Base-by-base conservation (phyloP, 495 filamentous ascomycete genomes). In the Parathielavia appendiculata region DNA sequence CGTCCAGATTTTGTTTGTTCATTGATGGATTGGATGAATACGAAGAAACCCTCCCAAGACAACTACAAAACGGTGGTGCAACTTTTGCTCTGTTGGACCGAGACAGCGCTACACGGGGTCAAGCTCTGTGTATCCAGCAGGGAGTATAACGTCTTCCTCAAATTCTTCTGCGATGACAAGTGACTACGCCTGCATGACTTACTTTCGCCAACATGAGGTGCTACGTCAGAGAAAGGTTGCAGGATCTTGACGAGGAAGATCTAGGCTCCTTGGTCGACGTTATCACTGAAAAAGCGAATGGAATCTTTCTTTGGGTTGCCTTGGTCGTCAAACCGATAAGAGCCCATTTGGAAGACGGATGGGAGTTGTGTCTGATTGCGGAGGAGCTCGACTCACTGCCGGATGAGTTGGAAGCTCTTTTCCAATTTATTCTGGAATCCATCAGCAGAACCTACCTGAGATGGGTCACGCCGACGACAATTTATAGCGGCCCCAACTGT, bases 101-200 rank as follows among this genome's bases (percentile, higher is more conserved):
- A 30, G 61, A 11, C 36, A 65, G 13, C 19, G 2, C 58, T 47
- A 36, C 10, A 46, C 0, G 51, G 69, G 47, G 55, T 77, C 34
- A 77, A 77, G 48, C 19, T 76, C 20, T 79, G 76, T 55, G 65
- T 75, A 0, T 71, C 75, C 10, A 79, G 76, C 56, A 66, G 75
- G 11, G 71, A 72, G 1, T 69, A 67, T 60, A 68, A 66, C 19
- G 51, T 58, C 5, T 77, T 76, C 56, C 35, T 62, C 35, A 61
- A 73, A 53, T 59, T 75, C 11, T 45, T 76, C 30, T 26, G 39
- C 0, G 32, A 19, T 2, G 52, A 58, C 1, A 36, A 35, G 49
- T 26, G 50, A 0, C 17, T 63, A 0, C 45, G 51, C 32, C 45
- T 59, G 0, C 61, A 57, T 8, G 45, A 56, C 53, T 60, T 6